Evolutionary conservation across 208 protist species (phyloP).

Genomic region (Acanthamoeba triangularis): DNA sequence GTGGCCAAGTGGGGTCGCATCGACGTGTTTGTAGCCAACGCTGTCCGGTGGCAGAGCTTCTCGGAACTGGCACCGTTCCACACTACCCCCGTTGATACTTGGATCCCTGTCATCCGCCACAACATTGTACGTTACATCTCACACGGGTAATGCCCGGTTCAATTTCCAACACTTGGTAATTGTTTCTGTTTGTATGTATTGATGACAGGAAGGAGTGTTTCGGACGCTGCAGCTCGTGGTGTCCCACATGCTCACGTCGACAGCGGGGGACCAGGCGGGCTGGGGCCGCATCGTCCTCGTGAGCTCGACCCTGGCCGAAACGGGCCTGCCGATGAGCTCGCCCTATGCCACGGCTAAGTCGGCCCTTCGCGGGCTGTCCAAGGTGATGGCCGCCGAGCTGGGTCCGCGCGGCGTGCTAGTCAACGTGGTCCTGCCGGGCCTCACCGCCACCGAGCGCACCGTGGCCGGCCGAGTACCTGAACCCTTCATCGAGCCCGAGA

Average conservation of each 20-base stretch:
- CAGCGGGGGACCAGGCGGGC: background rate
- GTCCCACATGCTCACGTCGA: background rate
- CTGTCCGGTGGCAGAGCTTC: background rate
- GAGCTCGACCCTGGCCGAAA: background rate
- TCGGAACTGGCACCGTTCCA: background rate
- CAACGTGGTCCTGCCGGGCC: slow-evolving; percentile 10
- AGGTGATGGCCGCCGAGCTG: background rate
- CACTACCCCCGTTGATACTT: background rate
- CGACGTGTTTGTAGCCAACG: slow-evolving; percentile 33
- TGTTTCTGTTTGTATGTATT: too few relatives aligned
- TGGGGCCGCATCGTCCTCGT: slow-evolving; percentile 35
- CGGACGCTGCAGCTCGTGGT: slow-evolving; percentile 10
- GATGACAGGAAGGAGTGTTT: background rate
- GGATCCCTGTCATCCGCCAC: background rate
- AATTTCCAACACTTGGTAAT: too few relatives aligned
- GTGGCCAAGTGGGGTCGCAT: slow-evolving; percentile 30
- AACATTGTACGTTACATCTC: background rate
- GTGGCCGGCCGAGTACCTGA: background rate
- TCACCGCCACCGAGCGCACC: background rate
- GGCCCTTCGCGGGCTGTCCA: background rate
- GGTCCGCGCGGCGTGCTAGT: background rate
- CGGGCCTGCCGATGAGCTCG: background rate
- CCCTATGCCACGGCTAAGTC: slow-evolving; percentile 53
- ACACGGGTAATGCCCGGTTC: too few relatives aligned
- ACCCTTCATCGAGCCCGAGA: background rate